Evolutionary conservation across 441 rosid species (phyloP), one percentile per base, ranked within the genome.

Genomic region (Monsonia emarginata): DNA sequence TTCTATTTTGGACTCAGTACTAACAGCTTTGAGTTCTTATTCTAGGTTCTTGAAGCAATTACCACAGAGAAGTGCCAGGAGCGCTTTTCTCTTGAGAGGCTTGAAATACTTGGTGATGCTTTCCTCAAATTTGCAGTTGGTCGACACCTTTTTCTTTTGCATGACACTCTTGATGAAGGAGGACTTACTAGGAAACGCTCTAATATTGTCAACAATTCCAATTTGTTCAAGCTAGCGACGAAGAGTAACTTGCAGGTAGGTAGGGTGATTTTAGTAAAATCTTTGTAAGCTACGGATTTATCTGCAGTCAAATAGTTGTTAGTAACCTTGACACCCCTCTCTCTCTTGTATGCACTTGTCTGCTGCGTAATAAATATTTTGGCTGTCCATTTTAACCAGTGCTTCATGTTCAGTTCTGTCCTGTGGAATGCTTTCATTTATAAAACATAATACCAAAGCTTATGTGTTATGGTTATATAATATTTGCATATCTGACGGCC

Each of bases 41-140:
- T 56, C 70, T 70, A 94, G 99, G 80, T 94, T 72, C 81, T 94
- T 18, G 92, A 91, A 81, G 99, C 99, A 25, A 95, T 94, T 67
- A 89, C 99, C 19, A 89, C 99, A 57, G 99, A 94, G 83, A 91
- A 80, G 74, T 94, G 99, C 77, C 95, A 88, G 74, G 99, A 94
- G 81, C 91, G 95, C 48, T 78, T 94, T 78, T 94, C 97, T 66
- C 93, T 94, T 75, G 99, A 94, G 79, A 85, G 97, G 79, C 90
- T 94, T 63, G 99, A 94, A 81, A 74, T 76, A 65, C 90, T 94
- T 46, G 99, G 99, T 61, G 99, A 94, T 79, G 87, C 91, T 70
- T 94, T 94, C 75, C 95, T 91, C 73, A 90, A 94, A 83, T 91
- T 81, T 85, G 84, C 87, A 16, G 97, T 94, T 52, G 88, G 89